Conservation (phyloP, 2,329 filamentous ascomycete genomes). For the Neonectria magnoliae region DNA sequence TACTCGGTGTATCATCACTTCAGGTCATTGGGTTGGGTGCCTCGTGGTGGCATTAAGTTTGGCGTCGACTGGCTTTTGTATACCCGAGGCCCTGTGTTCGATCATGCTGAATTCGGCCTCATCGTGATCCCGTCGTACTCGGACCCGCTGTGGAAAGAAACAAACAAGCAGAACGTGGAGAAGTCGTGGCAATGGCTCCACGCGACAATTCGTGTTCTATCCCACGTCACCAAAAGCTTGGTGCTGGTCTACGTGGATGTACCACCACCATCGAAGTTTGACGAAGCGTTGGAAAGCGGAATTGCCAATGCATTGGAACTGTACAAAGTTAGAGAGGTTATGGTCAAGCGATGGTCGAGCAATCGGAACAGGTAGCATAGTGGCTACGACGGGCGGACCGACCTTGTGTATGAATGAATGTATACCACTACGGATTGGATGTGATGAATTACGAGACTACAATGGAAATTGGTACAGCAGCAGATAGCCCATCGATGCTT, state of each 20-base stretch:
- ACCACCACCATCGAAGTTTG: conserved; percentile 70
- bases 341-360: conserved; percentile 83
- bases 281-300: conserved; percentile 59
- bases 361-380: conserved; percentile 71
- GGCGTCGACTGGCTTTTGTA: conserved; percentile 96
- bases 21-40: conserved; percentile 93
- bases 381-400: background rate
- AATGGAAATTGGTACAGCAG: background rate
- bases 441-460: conserved; percentile 8
- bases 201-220: conserved; percentile 87
- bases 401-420: conserved; percentile 24
- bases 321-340: conserved; percentile 83
- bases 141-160: conserved; percentile 74
- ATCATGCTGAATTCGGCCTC: conserved; percentile 92
- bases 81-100: conserved; percentile 90
- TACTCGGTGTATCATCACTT: conserved; percentile 97
- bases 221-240: conserved; percentile 89
- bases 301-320: conserved; percentile 71
- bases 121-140: conserved; percentile 86
- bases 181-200: conserved; percentile 86
- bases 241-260: conserved; percentile 93
- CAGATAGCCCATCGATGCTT: background rate
- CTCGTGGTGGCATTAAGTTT: conserved; percentile 93
- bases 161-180: conserved; percentile 59
- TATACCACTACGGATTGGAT: background rate